Conservation (phyloP, 1,284 basidiomycete species). For the Malassezia vespertilionis region DNA sequence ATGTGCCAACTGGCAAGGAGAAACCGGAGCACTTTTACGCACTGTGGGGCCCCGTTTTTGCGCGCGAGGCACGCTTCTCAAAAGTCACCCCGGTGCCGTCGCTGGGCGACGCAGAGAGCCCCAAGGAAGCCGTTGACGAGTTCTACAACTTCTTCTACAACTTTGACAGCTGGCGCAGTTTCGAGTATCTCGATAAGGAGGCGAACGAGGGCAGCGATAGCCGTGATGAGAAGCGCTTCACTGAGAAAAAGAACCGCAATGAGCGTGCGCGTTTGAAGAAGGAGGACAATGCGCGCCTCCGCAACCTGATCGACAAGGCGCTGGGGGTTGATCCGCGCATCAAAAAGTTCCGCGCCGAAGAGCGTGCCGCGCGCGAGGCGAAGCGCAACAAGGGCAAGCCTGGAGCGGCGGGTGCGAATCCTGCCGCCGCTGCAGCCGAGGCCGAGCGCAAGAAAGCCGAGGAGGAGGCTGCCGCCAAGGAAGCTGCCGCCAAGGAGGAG, state of each 20-base stretch:
- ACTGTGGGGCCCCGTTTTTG: slow-evolving; percentile 66
- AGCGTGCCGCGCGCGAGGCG: slow-evolving; percentile 85
- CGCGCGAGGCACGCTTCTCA: slow-evolving; percentile 83
- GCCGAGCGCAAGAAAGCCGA: slow-evolving; percentile 58
- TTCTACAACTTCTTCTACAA: slow-evolving; percentile 99
- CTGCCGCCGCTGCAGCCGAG: slow-evolving; percentile 29
- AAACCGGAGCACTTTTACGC: slow-evolving; percentile 58
- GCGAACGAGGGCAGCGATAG: slow-evolving; percentile 93
- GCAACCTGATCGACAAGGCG: slow-evolving; percentile 75
- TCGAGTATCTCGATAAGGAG: slow-evolving; percentile 97
- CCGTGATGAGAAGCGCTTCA: slow-evolving; percentile 96
- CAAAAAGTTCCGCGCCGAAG: slow-evolving; percentile 91
- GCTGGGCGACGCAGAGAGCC: slow-evolving; percentile 62
- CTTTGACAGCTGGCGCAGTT: slow-evolving; percentile 96
- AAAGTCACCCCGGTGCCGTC: slow-evolving; percentile 72
- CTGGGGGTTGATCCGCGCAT: slow-evolving; percentile 83
- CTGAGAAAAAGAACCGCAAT: slow-evolving; percentile 98
- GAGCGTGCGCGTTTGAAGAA: slow-evolving; percentile 94
- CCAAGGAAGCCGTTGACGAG: slow-evolving; percentile 72
- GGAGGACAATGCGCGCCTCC: slow-evolving; percentile 85
- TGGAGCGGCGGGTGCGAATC: slow-evolving; percentile 19
- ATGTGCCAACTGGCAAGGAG: slow-evolving; percentile 44
- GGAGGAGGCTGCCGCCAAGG: slow-evolving; percentile 59
- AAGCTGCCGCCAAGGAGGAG: slow-evolving; percentile 57
- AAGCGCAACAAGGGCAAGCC: slow-evolving; percentile 64